phyloP scores from a whole-genome alignment of 129 eudicot species.

The Artemisia annua region DNA sequence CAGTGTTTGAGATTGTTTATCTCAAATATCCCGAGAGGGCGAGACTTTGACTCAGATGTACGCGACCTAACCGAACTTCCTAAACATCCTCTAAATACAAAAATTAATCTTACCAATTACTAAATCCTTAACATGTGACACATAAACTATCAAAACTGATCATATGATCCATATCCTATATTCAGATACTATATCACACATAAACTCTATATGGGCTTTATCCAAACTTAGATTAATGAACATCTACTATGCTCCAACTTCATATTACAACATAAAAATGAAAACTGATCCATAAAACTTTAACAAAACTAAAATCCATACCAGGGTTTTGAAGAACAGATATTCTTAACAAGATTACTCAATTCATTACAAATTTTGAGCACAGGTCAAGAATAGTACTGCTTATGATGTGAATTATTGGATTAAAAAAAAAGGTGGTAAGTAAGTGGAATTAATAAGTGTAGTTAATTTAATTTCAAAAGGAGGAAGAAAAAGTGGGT shows the following conservation, averaged over 20 bases:
- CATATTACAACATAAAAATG: not conserved
- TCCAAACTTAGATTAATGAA: slow-evolving; percentile 1
- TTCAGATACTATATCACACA: slow-evolving; percentile 11
- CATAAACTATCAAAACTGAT: too few species aligned
- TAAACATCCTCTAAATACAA: too few species aligned
- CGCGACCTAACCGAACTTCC: too few species aligned
- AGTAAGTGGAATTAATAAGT: slow-evolving; percentile 16
- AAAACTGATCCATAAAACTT: not conserved
- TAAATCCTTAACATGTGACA: too few species aligned
- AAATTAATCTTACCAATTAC: too few species aligned
- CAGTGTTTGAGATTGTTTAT: not conserved
- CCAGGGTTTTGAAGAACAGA: slow-evolving; percentile 36
- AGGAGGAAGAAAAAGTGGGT: slow-evolving; percentile 27
- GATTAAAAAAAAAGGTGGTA: slow-evolving; percentile 21
- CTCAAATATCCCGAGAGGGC: too few species aligned
- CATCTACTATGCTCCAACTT: slow-evolving; percentile 7
- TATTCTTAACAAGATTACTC: slow-evolving; percentile 21
- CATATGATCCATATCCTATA: not conserved
- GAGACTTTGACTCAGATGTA: too few species aligned
- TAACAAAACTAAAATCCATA: slow-evolving; percentile 16
- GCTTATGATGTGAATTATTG: slow-evolving; percentile 21
- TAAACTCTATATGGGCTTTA: slow-evolving; percentile 6
- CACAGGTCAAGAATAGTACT: not conserved
- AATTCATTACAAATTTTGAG: slow-evolving; percentile 26
- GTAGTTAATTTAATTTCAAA: slow-evolving; percentile 16